A percentile compares a stretch with the other conserved stretches of the same genome.
phyloP scores from a whole-genome alignment of 2,329 filamentous ascomycete genomes.

The Arthrobotrys iridis region DNA sequence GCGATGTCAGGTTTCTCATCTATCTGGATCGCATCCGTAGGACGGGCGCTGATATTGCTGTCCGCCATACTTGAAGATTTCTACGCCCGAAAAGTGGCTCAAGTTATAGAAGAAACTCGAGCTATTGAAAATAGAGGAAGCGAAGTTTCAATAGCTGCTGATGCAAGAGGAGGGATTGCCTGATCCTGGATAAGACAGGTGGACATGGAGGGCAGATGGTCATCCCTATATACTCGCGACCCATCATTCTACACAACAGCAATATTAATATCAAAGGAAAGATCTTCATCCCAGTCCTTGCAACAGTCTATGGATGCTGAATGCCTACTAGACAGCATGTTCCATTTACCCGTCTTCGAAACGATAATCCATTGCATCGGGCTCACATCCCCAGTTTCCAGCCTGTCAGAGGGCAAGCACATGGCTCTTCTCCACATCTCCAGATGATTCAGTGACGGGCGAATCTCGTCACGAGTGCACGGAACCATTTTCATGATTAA shows the following conservation, averaged over 20 bases:
- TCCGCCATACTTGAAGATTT: constrained; percentile 29
- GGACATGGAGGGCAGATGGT: neutral
- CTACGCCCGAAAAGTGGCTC: neutral
- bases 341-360: constrained; percentile 52
- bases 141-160: neutral
- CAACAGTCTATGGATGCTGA: neutral
- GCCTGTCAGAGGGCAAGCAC: neutral
- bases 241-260: neutral
- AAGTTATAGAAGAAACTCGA: constrained; percentile 11
- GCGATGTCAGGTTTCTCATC: constrained; percentile 57
- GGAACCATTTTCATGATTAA: constrained; percentile 1
- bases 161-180: constrained; percentile 1
- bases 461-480: constrained; percentile 30
- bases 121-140: neutral
- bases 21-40: neutral
- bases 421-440: constrained; percentile 20
- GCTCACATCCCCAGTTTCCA: constrained; percentile 10
- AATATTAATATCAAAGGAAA: neutral
- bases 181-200: neutral
- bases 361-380: constrained; percentile 38
- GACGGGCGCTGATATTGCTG: constrained; percentile 17
- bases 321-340: neutral
- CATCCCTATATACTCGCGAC: constrained; percentile 1
- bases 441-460: neutral
- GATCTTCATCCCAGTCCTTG: neutral